Conservation (phyloP, 2,329 filamentous ascomycete genomes). For the Nothomitra cinnamomea region DNA sequence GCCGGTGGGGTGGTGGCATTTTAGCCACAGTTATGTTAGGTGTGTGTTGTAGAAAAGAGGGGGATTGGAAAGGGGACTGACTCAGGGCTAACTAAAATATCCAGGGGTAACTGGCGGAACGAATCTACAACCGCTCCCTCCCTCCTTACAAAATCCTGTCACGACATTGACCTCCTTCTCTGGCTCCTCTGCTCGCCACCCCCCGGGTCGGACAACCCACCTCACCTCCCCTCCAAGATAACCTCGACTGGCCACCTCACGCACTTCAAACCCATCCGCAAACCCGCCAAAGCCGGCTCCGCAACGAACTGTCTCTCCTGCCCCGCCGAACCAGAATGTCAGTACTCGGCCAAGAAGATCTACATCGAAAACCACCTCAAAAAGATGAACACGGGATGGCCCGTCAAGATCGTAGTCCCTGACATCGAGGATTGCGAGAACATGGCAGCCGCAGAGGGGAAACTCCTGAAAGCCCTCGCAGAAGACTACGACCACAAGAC, state of each 20-base stretch:
- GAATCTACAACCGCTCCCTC: constrained; percentile 61
- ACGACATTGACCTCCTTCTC: constrained; percentile 83
- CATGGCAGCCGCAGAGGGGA: constrained; percentile 30
- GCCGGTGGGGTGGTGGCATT: constrained; percentile 94
- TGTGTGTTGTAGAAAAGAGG: constrained; percentile 14
- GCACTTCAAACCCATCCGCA: constrained; percentile 58
- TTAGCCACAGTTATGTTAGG: constrained; percentile 73
- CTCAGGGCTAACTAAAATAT: neutral
- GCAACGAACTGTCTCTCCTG: constrained; percentile 84
- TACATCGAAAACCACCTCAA: constrained; percentile 56
- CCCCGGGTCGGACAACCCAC: constrained; percentile 25
- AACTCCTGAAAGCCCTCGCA: constrained; percentile 29
- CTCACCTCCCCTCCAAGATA: constrained; percentile 62
- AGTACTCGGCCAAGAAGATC: constrained; percentile 71
- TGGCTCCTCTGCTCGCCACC: constrained; percentile 75
- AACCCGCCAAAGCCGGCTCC: constrained; percentile 53
- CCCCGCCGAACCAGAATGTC: constrained; percentile 54
- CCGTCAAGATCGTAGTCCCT: constrained; percentile 73
- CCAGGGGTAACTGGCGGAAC: constrained; percentile 77
- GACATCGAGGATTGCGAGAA: constrained; percentile 67
- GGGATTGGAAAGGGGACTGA: no score
- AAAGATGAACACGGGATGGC: constrained; percentile 57
- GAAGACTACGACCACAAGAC: constrained; percentile 42
- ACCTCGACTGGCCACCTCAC: constrained; percentile 60
- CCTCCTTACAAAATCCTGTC: constrained; percentile 85